These are phyloP conservation scores for Pyricularia sp. DNA, from an alignment of 2,329 filamentous ascomycete species.

Conservation along the genomic window DNA sequence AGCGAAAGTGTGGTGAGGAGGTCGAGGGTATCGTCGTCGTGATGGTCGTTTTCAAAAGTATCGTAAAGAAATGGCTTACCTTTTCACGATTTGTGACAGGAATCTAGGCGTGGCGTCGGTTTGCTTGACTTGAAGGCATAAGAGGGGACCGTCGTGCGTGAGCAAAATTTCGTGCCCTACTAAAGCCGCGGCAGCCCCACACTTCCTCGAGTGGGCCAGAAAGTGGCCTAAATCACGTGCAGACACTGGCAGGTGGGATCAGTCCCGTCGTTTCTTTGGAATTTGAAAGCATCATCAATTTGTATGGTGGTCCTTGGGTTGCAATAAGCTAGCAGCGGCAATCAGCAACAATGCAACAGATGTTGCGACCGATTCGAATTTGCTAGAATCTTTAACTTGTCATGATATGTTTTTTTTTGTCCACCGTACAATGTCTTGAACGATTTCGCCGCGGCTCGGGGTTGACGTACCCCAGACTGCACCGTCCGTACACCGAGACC, in stretches of 20 bases:
- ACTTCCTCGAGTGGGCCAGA: background rate
- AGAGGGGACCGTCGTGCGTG: background rate
- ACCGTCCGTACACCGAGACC: too few relatives aligned
- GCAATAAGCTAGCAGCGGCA: background rate
- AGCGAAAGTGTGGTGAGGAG: background rate
- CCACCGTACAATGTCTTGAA: background rate
- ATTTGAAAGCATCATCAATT: background rate
- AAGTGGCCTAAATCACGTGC: background rate
- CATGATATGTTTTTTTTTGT: background rate
- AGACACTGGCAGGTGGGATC: background rate
- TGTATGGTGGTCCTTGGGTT: background rate
- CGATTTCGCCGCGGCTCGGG: background rate
- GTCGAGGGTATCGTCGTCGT: constrained; percentile 1
- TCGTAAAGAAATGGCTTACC: background rate
- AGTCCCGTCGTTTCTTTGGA: background rate
- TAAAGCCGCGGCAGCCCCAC: background rate
- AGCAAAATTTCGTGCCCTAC: background rate
- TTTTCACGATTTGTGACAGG: background rate
- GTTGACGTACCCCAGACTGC: background rate
- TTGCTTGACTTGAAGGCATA: background rate
- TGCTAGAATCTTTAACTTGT: background rate
- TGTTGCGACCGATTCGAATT: background rate
- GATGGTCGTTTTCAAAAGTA: constrained; percentile 19
- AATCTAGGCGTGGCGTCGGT: background rate
- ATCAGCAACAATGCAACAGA: background rate